Percentiles rank a stretch among this genome's conserved stretches.
Conservation (phyloP, 257 asterid genomes). For the Solanum verrucosum region DNA sequence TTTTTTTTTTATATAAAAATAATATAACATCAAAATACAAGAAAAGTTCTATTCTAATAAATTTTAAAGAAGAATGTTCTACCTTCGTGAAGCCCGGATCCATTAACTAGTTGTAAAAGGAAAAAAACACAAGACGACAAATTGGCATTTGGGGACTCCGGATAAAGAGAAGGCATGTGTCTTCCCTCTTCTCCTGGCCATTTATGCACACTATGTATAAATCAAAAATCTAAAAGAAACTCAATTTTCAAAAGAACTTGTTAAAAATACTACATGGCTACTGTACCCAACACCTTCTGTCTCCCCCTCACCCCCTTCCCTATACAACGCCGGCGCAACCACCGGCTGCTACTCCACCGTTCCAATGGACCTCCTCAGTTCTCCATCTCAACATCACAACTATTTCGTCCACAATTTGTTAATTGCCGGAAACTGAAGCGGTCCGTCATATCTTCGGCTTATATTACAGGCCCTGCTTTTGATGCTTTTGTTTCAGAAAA, state of each 20-base stretch:
- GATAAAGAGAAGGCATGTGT: not conserved
- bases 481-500: conserved; percentile 60
- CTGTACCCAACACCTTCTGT: not conserved
- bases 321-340: not conserved
- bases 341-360: not conserved
- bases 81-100: too few relatives aligned
- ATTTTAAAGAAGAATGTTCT: too few relatives aligned
- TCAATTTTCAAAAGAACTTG: not conserved
- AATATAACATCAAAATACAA: too few relatives aligned
- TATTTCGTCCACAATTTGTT: not conserved
- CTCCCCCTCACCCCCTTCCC: not conserved
- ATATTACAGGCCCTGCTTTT: conserved; percentile 72
- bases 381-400: not conserved
- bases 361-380: not conserved
- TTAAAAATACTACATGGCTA: conserved; percentile 1
- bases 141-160: not conserved
- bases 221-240: not conserved
- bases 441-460: conserved; percentile 28
- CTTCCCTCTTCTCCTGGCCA: not conserved
- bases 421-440: conserved; percentile 1
- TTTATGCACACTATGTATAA: not conserved
- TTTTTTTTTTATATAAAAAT: too few relatives aligned
- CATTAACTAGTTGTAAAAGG: not conserved
- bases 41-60: too few relatives aligned
- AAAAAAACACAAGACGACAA: not conserved